Conservation (phyloP, 768 basidiomycete species). For the Lentinula raphanica region DNA sequence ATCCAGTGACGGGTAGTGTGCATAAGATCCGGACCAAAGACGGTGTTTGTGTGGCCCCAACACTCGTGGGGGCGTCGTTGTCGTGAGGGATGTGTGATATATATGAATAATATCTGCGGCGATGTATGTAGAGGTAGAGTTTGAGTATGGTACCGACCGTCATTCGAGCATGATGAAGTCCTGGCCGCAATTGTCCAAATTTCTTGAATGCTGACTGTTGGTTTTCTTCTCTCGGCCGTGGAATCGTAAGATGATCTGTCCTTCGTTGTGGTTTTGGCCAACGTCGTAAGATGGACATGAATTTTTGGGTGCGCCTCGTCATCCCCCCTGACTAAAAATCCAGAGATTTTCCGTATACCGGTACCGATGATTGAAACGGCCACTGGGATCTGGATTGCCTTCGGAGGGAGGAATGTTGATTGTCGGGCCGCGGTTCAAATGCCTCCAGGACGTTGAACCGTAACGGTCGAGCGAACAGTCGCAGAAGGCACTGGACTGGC, state of each 20-base stretch:
- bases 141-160: too few relatives aligned
- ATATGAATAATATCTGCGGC: not conserved
- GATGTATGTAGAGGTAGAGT: too few relatives aligned
- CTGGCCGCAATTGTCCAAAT: too few relatives aligned
- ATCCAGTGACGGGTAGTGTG: constrained; percentile 69
- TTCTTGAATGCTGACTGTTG: too few relatives aligned
- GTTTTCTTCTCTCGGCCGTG: too few relatives aligned
- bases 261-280: too few relatives aligned
- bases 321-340: not conserved
- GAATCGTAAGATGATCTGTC: too few relatives aligned
- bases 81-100: constrained; percentile 52
- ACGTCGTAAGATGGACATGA: too few relatives aligned
- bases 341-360: not conserved
- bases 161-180: too few relatives aligned
- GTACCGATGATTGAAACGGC: not conserved
- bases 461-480: not conserved
- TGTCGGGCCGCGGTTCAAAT: not conserved
- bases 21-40: constrained; percentile 85
- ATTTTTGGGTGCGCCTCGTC: not conserved
- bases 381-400: not conserved
- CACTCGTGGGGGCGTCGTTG: constrained; percentile 84
- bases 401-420: not conserved
- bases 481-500: not conserved
- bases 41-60: constrained; percentile 77
- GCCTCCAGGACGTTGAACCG: not conserved